Evolutionary conservation across 2,329 filamentous ascomycete genomes (phyloP).

Genomic region (Colletotrichum nymphaeae): DNA sequence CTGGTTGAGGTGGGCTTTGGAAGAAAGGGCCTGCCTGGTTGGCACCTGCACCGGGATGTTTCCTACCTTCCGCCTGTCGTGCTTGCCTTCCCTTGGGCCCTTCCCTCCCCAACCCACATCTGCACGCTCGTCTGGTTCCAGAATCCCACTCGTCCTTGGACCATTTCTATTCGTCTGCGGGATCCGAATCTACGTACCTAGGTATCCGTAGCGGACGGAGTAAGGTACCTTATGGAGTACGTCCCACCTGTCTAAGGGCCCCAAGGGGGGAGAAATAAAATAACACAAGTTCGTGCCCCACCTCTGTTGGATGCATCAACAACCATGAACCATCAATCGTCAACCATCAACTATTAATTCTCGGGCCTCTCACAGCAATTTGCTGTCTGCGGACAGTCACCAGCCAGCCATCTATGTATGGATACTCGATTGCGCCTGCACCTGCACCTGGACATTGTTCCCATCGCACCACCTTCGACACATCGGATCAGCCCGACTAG

Average conservation of each 20-base stretch:
- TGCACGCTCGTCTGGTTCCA: constrained; percentile 24
- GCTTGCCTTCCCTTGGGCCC: not conserved
- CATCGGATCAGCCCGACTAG: not conserved
- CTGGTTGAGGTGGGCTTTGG: not conserved
- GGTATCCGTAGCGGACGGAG: not conserved
- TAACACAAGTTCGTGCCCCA: not conserved
- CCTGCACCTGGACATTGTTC: not conserved
- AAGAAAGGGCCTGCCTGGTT: not conserved
- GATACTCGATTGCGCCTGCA: too few relatives aligned
- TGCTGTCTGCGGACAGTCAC: not conserved
- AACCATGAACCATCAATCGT: not conserved
- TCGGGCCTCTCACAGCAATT: not conserved
- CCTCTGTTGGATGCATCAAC: not conserved
- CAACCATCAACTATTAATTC: not conserved
- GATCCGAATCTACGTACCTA: not conserved
- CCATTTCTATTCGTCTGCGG: not conserved
- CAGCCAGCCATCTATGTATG: not conserved
- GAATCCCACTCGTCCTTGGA: constrained; percentile 16
- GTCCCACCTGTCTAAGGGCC: not conserved
- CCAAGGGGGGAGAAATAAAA: not conserved
- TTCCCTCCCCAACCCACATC: constrained; percentile 1
- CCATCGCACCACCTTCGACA: not conserved
- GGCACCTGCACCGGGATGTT: not conserved
- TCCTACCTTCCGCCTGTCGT: not conserved
- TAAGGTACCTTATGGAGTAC: not conserved